Evolutionary conservation across 345 rosid genomes (phyloP), one percentile per base, ranked within the genome.

Genomic region (Arabidopsis thaliana): DNA sequence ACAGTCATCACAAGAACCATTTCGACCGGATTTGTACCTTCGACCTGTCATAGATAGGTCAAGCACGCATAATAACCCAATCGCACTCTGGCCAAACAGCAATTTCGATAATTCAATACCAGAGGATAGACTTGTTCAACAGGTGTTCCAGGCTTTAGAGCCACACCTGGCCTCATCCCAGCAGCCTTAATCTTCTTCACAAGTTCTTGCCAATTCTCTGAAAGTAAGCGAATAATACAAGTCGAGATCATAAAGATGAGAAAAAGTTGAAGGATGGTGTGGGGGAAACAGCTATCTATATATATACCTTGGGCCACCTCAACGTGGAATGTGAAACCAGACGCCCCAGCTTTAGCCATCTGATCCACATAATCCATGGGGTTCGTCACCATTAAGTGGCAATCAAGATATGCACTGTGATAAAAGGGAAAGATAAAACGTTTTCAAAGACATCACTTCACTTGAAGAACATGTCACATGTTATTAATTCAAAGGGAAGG

Each of bases 1-100:
- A 91, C 94, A 4, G 97, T 91, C 97, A 93, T 91, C 67, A 93
- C 93, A 65, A 92, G 99, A 75, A 94, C 99, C 93, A 92, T 83
- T 73, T 92, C 97, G 40, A 95, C 97, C 0, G 91, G 91, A 81
- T 81, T 77, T 83, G 81, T 78, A 60, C 85, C 82, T 67, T 91
- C 91, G n/a, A 91, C 83, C 98, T 94, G 77, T 25, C 63, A 48
- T 41, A 57, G 52, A 44, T 60, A 57, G 8, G 2, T 41, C 56
- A 67, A 41, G 40, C 2, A 28, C 4, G 0, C 4, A 44, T 36
- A 38, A 36, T 48, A 10, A 40, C 7, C 4, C 5, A 7, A 38
- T 32, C 69, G 1, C 22, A 68, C 23, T 67, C 46, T 38, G 30
- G n/a, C 32, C 3, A 23, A 41, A 41, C 5, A 20, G 1, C 30